Conservation (phyloP, 1,139 yeast genomes). For the Oligophagozyma castellii region DNA sequence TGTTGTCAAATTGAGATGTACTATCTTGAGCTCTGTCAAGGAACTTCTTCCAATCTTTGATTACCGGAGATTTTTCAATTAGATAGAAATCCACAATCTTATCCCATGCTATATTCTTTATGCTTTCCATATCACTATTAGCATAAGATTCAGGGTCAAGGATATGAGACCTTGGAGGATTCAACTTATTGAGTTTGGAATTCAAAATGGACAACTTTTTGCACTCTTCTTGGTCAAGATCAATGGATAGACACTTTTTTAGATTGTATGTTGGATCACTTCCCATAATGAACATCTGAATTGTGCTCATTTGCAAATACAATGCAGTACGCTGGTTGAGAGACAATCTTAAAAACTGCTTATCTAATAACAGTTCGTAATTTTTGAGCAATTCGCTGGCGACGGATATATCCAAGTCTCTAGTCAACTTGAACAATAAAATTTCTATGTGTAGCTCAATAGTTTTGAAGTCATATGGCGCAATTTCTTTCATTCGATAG, state of each 20-base stretch:
- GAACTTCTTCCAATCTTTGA: too few species aligned
- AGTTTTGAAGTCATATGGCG: conserved; percentile 5
- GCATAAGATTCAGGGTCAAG: conserved; percentile 15
- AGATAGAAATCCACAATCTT: conserved; percentile 12
- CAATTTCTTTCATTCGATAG: conserved; percentile 2
- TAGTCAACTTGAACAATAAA: conserved; percentile 6
- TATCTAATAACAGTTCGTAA: conserved; percentile 16
- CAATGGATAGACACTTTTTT: conserved; percentile 20
- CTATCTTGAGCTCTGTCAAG: conserved; percentile 1
- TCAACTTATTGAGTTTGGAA: conserved; percentile 15
- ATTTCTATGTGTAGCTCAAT: conserved; percentile 8
- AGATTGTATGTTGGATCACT: conserved; percentile 15
- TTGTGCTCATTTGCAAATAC: conserved; percentile 11
- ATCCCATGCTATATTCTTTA: conserved; percentile 16
- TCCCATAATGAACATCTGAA: conserved; percentile 17
- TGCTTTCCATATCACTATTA: conserved; percentile 1
- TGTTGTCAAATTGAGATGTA: conserved; percentile 6
- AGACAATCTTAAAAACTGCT: conserved; percentile 10
- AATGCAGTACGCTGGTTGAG: conserved; percentile 12
- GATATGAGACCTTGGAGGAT: conserved; percentile 14
- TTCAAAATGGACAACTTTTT: conserved; percentile 14
- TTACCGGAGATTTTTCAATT: conserved; percentile 6
- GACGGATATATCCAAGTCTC: conserved; percentile 9
- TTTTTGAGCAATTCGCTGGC: conserved; percentile 6
- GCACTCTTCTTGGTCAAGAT: conserved; percentile 22